Evolutionary conservation across 768 basidiomycete species (phyloP), one percentile per base, ranked within the genome.

Genomic region (Podaxis sp.): DNA sequence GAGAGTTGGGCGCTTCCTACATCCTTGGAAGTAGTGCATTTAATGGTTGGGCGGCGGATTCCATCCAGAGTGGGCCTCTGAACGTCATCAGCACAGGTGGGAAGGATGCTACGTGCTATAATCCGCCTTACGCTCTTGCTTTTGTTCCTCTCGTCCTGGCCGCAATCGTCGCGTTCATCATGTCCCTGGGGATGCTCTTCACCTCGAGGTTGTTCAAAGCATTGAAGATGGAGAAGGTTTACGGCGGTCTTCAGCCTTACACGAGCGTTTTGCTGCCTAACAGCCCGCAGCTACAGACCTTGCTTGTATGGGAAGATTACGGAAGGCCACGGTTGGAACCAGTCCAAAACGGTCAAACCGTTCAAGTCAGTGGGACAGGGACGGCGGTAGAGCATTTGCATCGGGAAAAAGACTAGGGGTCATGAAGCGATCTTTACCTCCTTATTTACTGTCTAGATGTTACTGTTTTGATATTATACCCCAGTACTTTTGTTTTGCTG

Each of bases 171-270:
- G 52, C 7, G n/a, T 30, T 54, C 15, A 33, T 33, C 17, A 36
- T 54, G 52, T 54, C 52, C 17, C 15, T 54, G 15, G 30, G 15
- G 8, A 54, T 54, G 49, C 33, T 54, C 52, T 54, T 54, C 52
- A 54, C 36, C 15, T 37, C 28, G n/a, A 54, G 13, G 4, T 17
- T 37, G 15, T 37, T 54, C 30, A 33, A 33, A 6, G 52, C 36
- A 28, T 37, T 10, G 13, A 30, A 20, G 52, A 54, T 54, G 52
- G 33, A 33, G 24, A 36, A 26, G 15, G 2, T 54, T 36, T 37
- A 54, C 52, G 28, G 2, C 7, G 28, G 28, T 26, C 52, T 54
- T 36, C 52, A 54, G 24, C 52, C 52, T 20, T 54, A 54, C 33
- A 4, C 52, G 17, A 54, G 28, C 12, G 33, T 33, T 20, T 15